phyloP scores from a whole-genome alignment of 2,329 filamentous ascomycete species.

The Fusarium praegraminearum region DNA sequence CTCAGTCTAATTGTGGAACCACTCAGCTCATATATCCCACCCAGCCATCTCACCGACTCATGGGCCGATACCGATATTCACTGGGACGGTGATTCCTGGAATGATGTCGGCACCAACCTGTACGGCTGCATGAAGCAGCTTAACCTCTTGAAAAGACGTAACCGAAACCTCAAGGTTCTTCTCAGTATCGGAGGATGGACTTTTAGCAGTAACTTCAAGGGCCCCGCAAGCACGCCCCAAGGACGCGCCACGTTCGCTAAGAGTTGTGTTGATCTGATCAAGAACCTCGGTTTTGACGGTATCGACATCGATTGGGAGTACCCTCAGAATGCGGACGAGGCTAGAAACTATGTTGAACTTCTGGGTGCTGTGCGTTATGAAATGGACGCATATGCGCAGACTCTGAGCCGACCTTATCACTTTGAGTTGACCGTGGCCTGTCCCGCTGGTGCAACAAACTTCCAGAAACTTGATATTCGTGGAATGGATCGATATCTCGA shows the following conservation, averaged over 20 bases:
- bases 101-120: conserved; percentile 80
- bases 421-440: conserved; percentile 75
- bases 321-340: conserved; percentile 66
- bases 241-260: conserved; percentile 80
- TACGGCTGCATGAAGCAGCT: conserved; percentile 93
- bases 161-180: conserved; percentile 86
- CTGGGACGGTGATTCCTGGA: conserved; percentile 76
- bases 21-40: conserved; percentile 36
- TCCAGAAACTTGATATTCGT: conserved; percentile 69
- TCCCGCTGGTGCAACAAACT: conserved; percentile 72
- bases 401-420: conserved; percentile 59
- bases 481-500: conserved; percentile 75
- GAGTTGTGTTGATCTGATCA: conserved; percentile 79
- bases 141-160: conserved; percentile 81
- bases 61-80: conserved; percentile 81
- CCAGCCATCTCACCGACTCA: conserved; percentile 66
- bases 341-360: conserved; percentile 69
- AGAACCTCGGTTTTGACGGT: conserved; percentile 82
- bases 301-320: conserved; percentile 79
- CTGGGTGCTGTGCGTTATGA: conserved; percentile 67
- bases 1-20: neutral
- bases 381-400: conserved; percentile 68
- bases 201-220: conserved; percentile 85
- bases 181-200: conserved; percentile 95
- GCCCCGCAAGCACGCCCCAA: conserved; percentile 75